A percentile compares a stretch with the other conserved stretches of the same genome.
These are phyloP conservation scores for Coemansia sp. DNA, from an alignment of 192 early-diverging fungal species.

Conservation along the genomic window DNA sequence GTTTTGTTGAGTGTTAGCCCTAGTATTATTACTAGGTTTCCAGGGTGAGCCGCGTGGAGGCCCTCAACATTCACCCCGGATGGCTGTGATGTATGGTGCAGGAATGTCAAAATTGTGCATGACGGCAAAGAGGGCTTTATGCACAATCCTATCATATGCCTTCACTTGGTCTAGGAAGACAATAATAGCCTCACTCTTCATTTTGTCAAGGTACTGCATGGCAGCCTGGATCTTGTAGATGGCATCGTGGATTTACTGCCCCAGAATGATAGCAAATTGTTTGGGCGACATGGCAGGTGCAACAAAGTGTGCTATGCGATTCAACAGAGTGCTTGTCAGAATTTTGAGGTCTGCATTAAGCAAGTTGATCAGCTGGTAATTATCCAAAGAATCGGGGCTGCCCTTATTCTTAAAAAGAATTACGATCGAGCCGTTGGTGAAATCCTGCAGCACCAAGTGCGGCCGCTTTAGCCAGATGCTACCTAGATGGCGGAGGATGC, in stretches of 20 bases:
- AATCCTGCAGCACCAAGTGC: neutral
- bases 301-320: neutral
- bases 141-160: conserved; percentile 10
- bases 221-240: conserved; percentile 14
- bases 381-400: neutral
- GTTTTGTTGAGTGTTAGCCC: too few relatives aligned
- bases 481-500: conserved; percentile 1
- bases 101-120: conserved; percentile 3
- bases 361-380: conserved; percentile 9
- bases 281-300: neutral
- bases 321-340: neutral
- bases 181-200: neutral
- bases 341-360: conserved; percentile 14
- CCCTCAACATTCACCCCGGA: too few relatives aligned
- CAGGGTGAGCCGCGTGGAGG: too few relatives aligned
- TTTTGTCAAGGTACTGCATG: neutral
- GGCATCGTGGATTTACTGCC: neutral
- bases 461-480: conserved; percentile 7
- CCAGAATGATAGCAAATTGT: conserved; percentile 17
- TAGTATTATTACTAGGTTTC: too few relatives aligned
- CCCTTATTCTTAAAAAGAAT: conserved; percentile 10
- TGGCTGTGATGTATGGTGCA: neutral
- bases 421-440: conserved; percentile 2
- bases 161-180: conserved; percentile 27
- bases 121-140: conserved; percentile 13